phyloP scores from a whole-genome alignment of 805 yeast species.

The Kregervanrija delftensis region DNA sequence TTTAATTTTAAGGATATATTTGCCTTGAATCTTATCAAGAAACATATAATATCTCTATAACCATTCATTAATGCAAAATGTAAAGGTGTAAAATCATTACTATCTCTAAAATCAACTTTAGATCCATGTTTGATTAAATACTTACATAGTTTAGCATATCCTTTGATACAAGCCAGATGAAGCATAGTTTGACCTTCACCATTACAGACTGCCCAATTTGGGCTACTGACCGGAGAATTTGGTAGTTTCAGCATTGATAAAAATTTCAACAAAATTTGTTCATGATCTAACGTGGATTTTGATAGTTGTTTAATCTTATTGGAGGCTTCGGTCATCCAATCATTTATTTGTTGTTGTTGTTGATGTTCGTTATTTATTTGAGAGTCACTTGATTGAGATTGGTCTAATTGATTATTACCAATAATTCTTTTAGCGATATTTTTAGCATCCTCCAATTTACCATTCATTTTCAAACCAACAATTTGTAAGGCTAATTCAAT shows the following conservation, averaged over 20 bases:
- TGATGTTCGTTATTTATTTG: slow-evolving; percentile 8
- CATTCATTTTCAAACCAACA: slow-evolving; percentile 95
- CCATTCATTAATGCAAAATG: slow-evolving; percentile 82
- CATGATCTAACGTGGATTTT: slow-evolving; percentile 37
- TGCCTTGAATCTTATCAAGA: slow-evolving; percentile 60
- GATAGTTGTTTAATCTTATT: slow-evolving; percentile 42
- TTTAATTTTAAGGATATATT: slow-evolving; percentile 44
- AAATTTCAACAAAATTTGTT: slow-evolving; percentile 43
- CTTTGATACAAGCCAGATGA: slow-evolving; percentile 77
- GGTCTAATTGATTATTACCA: slow-evolving; percentile 39
- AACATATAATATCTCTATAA: slow-evolving; percentile 54
- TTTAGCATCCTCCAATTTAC: slow-evolving; percentile 88
- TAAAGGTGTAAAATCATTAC: slow-evolving; percentile 78
- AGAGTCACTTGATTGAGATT: slow-evolving; percentile 8
- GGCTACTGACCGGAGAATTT: slow-evolving; percentile 50
- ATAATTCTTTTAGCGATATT: slow-evolving; percentile 89
- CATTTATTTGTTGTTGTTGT: slow-evolving; percentile 20
- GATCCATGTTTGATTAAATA: slow-evolving; percentile 60
- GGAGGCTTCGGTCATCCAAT: slow-evolving; percentile 50
- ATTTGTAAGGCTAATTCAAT: slow-evolving; percentile 94
- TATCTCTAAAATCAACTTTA: slow-evolving; percentile 66
- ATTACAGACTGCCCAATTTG: slow-evolving; percentile 80
- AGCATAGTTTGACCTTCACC: slow-evolving; percentile 80
- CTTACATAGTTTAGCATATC: slow-evolving; percentile 54
- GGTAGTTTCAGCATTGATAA: slow-evolving; percentile 56